These are phyloP conservation scores for Penicillium bialowiezense DNA, from an alignment of 495 filamentous ascomycete genomes.

Conservation along the genomic window DNA sequence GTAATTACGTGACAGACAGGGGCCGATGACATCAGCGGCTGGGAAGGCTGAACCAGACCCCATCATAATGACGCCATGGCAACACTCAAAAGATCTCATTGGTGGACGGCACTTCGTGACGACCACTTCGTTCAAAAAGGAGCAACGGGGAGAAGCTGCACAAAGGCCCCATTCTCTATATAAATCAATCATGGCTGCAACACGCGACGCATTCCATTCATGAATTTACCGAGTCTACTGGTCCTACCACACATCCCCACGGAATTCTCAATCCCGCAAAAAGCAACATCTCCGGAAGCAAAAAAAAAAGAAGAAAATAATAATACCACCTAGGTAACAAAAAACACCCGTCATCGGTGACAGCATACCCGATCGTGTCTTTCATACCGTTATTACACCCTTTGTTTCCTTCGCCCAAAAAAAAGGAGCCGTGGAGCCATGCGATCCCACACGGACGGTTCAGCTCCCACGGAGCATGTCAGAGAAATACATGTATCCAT, in stretches of 20 bases:
- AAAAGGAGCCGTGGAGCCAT: slow-evolving; percentile 3
- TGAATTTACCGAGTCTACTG: not conserved
- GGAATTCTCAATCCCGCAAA: not conserved
- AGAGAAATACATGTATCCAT: slow-evolving; percentile 5
- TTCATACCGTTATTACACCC: slow-evolving; percentile 6
- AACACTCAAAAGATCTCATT: slow-evolving; percentile 1
- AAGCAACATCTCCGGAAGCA: not conserved
- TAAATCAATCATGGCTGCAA: slow-evolving; percentile 18
- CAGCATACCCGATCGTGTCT: slow-evolving; percentile 22
- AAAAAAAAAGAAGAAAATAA: not conserved
- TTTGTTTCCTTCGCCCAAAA: not conserved
- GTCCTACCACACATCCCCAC: not conserved
- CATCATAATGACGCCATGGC: slow-evolving; percentile 30
- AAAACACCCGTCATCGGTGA: slow-evolving; percentile 26
- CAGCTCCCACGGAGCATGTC: slow-evolving; percentile 3
- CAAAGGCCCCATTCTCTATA: slow-evolving; percentile 14
- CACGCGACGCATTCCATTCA: not conserved
- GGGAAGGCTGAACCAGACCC: not conserved
- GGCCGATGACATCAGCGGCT: slow-evolving; percentile 30
- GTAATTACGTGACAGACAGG: not conserved
- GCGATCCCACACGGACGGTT: not conserved
- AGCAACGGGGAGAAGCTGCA: slow-evolving; percentile 9
- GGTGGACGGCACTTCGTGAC: not conserved
- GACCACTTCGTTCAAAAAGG: slow-evolving; percentile 17
- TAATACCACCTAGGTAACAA: too few relatives aligned